Evolutionary conservation across 768 basidiomycete genomes (phyloP), one percentile per base, ranked within the genome.

Genomic region (Trametopsis cervina): DNA sequence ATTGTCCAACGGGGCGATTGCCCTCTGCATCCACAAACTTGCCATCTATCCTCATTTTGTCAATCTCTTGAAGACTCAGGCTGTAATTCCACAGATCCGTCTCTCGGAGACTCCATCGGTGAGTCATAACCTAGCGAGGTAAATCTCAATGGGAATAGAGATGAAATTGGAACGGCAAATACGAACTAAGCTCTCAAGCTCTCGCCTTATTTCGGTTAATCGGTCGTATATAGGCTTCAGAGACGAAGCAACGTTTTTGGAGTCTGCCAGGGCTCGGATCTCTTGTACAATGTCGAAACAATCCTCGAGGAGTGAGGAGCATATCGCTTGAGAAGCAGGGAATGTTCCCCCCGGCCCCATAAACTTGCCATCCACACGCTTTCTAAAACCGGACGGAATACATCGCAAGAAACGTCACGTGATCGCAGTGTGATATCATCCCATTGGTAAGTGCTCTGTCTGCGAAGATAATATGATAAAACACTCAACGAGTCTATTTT

Each of bases 21-120:
- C 94, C 96, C 35, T 98, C 93, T 0, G 85, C 75, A 60, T 98
- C 94, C 4, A 95, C 84, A 61, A 98, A 99, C 67, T 96, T 95
- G 48, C 96, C 96, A 53, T 98, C 92, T 4, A 97, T 80, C 20
- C 96, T 73, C 92, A 98, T 92, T 66, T 87, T 85, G 67, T 99
- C 96, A 35, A 99, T 94, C 65, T 98, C 94, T 60, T 93, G 85
- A 52, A 99, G 69, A 63, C 89, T 89, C 45, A 92, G 72, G 18
- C 90, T 89, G 66, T 95, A 98, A 66, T 91, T 97, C 76, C 81
- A 92, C 18, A 95, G 69, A 58, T 95, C 92, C 1, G 89, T 91
- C 73, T 99, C 96, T 37, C 94, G 75, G 46, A 99, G 70, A 51
- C 85, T 97, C 96, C 96, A 99, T 27, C 96, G 83, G 63, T 95